Evolutionary conservation across 2,329 filamentous ascomycete species (phyloP), one percentile per base, ranked within the genome.

Genomic region (Thielaviopsis euricoi): DNA sequence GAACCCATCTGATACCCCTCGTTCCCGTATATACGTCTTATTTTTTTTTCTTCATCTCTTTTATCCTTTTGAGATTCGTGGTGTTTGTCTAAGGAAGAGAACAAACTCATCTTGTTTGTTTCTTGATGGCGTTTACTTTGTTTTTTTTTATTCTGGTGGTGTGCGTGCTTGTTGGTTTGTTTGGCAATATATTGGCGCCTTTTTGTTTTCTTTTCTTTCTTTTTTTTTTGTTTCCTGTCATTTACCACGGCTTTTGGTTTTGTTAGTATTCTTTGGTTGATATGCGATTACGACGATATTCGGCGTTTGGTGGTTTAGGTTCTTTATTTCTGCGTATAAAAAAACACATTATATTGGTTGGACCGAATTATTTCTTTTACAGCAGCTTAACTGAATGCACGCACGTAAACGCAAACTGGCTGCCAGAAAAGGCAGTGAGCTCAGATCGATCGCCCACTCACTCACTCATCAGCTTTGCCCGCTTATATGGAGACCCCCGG

Each of bases 401-500:
- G n/a, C n/a, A n/a, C n/a, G n/a, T n/a, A n/a, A n/a, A n/a, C n/a
- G n/a, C n/a, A n/a, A n/a, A n/a, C n/a, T n/a, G n/a, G n/a, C n/a
- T n/a, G 9, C 37, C 37, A 43, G 13, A 43, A 43, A 43, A 17
- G 17, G 37, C 37, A 43, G 37, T 43, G 37, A 43, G 37, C 37
- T 43, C n/a, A n/a, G n/a, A n/a, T n/a, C n/a, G n/a, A n/a, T n/a
- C 37, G 37, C 37, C 37, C 37, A 12, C 6, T 10, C 15, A 43
- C 37, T 43, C 37, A 12, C 6, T 10, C 15, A 43, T 15, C n/a
- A 43, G 37, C 37, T 43, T 52, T 13, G 9, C 29, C n/a, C 46
- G 49, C 49, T 51, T 52, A 52, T 26, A 12, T 52, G 25, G 29
- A 52, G 51, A 53, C 52, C 52, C n/a, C 52, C 52, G 52, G 52